These are phyloP conservation scores for Quercus dentata DNA, from an alignment of 306 rosid species.

Conservation along the genomic window DNA sequence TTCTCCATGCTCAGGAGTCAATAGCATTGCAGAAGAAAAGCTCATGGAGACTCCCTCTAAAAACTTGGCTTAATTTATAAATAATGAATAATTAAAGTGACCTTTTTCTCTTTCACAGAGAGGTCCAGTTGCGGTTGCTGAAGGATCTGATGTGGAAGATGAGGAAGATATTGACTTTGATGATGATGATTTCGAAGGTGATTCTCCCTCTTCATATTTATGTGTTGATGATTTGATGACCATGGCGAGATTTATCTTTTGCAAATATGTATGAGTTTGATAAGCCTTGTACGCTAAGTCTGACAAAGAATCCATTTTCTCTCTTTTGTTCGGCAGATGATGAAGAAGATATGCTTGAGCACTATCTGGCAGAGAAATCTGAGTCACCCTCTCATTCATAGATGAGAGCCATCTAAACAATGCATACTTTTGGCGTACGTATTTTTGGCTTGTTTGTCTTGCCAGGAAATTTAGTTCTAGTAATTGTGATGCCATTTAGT, in stretches of 20 bases:
- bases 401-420: constrained; percentile 44
- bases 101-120: constrained; percentile 42
- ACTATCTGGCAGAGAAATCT: constrained; percentile 87
- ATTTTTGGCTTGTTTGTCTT: constrained; percentile 1
- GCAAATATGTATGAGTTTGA: background rate
- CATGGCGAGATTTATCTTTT: background rate
- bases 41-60: background rate
- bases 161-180: constrained; percentile 86
- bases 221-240: background rate
- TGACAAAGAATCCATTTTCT: constrained; percentile 11
- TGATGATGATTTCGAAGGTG: constrained; percentile 93
- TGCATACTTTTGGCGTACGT: background rate
- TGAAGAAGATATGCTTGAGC: constrained; percentile 99
- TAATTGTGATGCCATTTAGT: background rate
- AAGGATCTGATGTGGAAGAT: constrained; percentile 74
- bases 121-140: constrained; percentile 54
- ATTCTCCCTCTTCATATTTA: background rate
- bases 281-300: background rate
- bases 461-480: constrained; percentile 15
- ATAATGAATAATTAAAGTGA: background rate
- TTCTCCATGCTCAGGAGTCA: background rate
- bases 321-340: constrained; percentile 55
- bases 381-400: constrained; percentile 68
- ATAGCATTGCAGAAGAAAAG: background rate
- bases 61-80: background rate